Evolutionary conservation across 129 eudicot genomes (phyloP), one percentile per base, ranked within the genome.

Genomic region (carrot (Daucus carota)): DNA sequence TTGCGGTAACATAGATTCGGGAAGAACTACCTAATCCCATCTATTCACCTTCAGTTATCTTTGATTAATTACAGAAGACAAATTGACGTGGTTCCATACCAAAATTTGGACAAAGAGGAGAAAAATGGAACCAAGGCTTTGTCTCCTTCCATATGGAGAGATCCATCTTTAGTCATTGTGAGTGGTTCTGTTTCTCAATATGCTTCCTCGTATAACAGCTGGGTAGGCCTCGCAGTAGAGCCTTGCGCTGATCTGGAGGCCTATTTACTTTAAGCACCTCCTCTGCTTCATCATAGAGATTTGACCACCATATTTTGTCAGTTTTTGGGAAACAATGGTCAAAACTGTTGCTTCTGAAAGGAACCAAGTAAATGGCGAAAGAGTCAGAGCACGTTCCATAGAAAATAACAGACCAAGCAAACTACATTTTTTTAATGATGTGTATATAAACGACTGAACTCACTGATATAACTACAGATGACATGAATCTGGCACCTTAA

Each of bases 181-280:
- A 36, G n/a, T 36, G 40, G 5, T 36, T 36, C n/a, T n/a, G n/a
- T n/a, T 36, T 36, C 40, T 36, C 40, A 36, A 36, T 5, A 36
- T 36, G 40, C 40, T 36, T 36, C 40, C 40, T n/a, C n/a, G n/a
- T n/a, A n/a, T 36, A 36, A 79, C 34, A 93, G 96, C 67, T 90
- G 97, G 79, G 98, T 93, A 93, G 85, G 69, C 97, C 91, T 16
- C 97, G 87, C 28, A 93, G 78, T 14, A 93, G 97, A 32, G 98
- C 98, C 63, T 83, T 81, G 1, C 92, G 95, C 78, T 93, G 97
- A 85, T 93, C 98, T 0, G 96, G 97, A 8, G 97, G 97, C 69
- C 98, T 81, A 77, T 88, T 90, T 18, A 93, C 92, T 73, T 93
- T 93, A 2, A 96, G 97, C 17, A 93, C 97, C 91, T 84, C 7